phyloP scores from a whole-genome alignment of 2,329 filamentous ascomycete species.

The Ophiobolus disseminans region DNA sequence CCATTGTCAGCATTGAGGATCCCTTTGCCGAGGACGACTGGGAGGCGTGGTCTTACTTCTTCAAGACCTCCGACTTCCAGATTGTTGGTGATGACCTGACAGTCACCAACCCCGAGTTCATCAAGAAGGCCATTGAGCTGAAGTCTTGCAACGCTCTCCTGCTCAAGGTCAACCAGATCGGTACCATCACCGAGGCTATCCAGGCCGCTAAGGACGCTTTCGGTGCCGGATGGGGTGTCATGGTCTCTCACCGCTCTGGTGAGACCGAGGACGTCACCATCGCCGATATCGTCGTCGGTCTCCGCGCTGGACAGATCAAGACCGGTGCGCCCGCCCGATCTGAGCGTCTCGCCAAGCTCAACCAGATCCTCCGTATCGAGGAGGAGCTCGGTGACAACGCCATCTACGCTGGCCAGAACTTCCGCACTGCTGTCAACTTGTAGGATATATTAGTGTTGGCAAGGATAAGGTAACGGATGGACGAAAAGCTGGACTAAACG shows the following conservation, averaged over 20 bases:
- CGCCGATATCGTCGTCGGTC: conserved; percentile 95
- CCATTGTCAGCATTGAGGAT: conserved; percentile 98
- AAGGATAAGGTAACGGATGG: not conserved
- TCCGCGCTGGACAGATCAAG: conserved; percentile 91
- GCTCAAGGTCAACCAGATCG: conserved; percentile 99
- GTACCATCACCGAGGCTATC: conserved; percentile 97
- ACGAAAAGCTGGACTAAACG: not conserved
- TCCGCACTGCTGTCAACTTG: conserved; percentile 88
- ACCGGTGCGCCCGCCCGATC: conserved; percentile 75
- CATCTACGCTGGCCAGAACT: conserved; percentile 88
- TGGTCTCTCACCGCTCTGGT: conserved; percentile 98
- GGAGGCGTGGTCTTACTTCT: conserved; percentile 99
- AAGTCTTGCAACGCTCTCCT: conserved; percentile 98
- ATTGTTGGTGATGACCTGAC: conserved; percentile 98
- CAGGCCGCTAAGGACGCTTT: conserved; percentile 99
- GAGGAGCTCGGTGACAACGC: conserved; percentile 89
- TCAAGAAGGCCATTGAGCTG: conserved; percentile 99
- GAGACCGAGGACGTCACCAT: conserved; percentile 99
- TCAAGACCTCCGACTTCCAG: conserved; percentile 98
- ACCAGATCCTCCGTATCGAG: conserved; percentile 99
- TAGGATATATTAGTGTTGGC: conserved; percentile 21
- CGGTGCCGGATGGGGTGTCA: conserved; percentile 92
- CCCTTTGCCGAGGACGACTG: conserved; percentile 99
- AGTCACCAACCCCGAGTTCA: conserved; percentile 97
- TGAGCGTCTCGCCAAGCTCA: conserved; percentile 98